Evolutionary conservation across 768 basidiomycete genomes (phyloP).

Genomic region (button mushroom (Agaricus bisporus)): DNA sequence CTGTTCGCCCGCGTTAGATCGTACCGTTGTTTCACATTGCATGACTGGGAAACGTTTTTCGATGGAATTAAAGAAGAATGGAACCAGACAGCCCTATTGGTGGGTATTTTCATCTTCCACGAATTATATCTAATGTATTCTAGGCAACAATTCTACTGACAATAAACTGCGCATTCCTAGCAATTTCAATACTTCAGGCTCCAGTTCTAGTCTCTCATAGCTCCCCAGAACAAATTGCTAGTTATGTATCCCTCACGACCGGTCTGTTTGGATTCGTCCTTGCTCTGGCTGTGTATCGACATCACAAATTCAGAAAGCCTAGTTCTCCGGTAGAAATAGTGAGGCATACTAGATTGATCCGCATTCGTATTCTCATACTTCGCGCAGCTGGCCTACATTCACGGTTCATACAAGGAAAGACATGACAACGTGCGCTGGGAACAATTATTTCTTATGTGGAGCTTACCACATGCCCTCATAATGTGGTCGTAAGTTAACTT

Average conservation of each 20-base stretch:
- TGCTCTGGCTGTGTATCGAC: background rate
- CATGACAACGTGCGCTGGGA: background rate
- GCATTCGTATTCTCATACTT: background rate
- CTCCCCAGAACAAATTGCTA: background rate
- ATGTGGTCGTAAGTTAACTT: constrained; percentile 4
- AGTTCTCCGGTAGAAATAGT: constrained; percentile 1
- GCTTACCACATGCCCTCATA: constrained; percentile 5
- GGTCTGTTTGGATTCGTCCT: constrained; percentile 4
- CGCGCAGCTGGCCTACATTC: background rate
- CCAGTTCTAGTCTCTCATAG: background rate
- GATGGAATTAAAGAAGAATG: constrained; percentile 3
- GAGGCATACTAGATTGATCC: background rate
- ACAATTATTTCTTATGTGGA: constrained; percentile 5
- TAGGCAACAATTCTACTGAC: constrained; percentile 8
- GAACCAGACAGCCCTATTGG: constrained; percentile 1
- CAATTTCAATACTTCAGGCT: constrained; percentile 1
- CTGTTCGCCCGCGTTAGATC: background rate
- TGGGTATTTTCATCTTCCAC: background rate
- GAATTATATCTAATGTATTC: background rate
- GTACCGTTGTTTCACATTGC: background rate
- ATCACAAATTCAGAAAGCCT: background rate
- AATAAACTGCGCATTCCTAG: constrained; percentile 5
- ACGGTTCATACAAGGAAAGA: background rate
- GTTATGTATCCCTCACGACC: constrained; percentile 1
- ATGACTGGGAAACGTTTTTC: constrained; percentile 3